Percentiles rank a stretch among this genome's conserved stretches.
phyloP scores from a whole-genome alignment of 257 asterid species.

The Euphrasia confusa region DNA sequence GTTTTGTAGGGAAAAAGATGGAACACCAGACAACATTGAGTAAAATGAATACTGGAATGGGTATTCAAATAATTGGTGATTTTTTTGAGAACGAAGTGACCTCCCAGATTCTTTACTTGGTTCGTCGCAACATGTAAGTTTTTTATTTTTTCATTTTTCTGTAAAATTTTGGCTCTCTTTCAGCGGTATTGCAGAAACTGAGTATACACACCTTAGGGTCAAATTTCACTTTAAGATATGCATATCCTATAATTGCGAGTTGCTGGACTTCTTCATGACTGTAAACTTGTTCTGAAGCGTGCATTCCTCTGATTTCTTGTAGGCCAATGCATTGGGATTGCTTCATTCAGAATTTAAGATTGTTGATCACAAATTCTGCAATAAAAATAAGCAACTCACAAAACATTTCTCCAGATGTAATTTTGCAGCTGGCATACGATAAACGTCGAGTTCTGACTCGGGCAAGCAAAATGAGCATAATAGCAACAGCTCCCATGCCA shows the following conservation, averaged over 20 bases:
- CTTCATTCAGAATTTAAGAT: slow-evolving; percentile 61
- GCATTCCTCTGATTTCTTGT: slow-evolving; percentile 25
- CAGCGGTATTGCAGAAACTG: neutral
- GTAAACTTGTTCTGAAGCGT: slow-evolving; percentile 26
- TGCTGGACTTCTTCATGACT: slow-evolving; percentile 17
- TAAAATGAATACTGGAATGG: slow-evolving; percentile 68
- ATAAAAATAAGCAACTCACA: slow-evolving; percentile 77
- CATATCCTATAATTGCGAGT: slow-evolving; percentile 16
- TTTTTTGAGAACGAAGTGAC: slow-evolving; percentile 60
- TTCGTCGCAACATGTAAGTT: slow-evolving; percentile 79
- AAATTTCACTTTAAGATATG: slow-evolving; percentile 11
- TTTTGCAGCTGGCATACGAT: slow-evolving; percentile 71
- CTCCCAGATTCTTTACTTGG: slow-evolving; percentile 75
- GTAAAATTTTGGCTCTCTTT: slow-evolving; percentile 7
- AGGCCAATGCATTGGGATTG: slow-evolving; percentile 80
- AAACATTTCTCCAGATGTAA: slow-evolving; percentile 65
- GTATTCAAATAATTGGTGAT: slow-evolving; percentile 80
- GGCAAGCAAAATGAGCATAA: slow-evolving; percentile 67
- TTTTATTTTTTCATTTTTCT: slow-evolving; percentile 23
- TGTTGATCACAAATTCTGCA: slow-evolving; percentile 64
- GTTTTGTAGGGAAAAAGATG: slow-evolving; percentile 52
- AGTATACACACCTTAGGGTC: slow-evolving; percentile 15
- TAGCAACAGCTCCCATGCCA: slow-evolving; percentile 52
- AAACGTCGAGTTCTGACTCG: slow-evolving; percentile 53
- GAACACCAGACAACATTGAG: slow-evolving; percentile 59